Base-by-base conservation (phyloP, 495 filamentous ascomycete genomes). In the Penicillium crystallinum region DNA sequence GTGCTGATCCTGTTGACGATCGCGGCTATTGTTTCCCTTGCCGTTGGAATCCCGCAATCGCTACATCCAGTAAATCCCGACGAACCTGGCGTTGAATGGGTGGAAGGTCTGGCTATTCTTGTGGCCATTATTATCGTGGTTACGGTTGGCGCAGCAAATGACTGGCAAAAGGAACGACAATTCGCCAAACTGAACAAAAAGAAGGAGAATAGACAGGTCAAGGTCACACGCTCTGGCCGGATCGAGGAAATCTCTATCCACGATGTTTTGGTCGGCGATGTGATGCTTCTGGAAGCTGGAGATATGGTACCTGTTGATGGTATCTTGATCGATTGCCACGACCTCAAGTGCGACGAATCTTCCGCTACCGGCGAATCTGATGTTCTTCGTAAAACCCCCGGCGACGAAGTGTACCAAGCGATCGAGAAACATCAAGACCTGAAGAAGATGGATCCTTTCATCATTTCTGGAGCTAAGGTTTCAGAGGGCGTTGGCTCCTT, bases 391-490 rank as follows among this genome's bases (percentile, higher is more conserved):
- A 95, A 95, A 64, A 74, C 75, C 23, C 58, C 81, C 1, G 87
- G 77, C 9, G 84, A 92, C 22, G 90, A 93, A 11, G 92, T 95
- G 17, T 95, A 80, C 55, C 74, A 75, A 31, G 87, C 88, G 4
- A 90, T 97, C 50, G 83, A 93, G 59, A 78, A 86, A 36, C 77
- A 86, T 42, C 84, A 90, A 46, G 79, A 76, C 49, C 67, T 89
- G n/a, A 79, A 79, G 57, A 96, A 96, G 65, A 74, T 93, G 69
- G 92, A 97, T 56, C 91, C 91, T 1, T 96, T 97, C 65, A 95
- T 97, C 55, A 79, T 96, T 34, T 97, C 92, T 12, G 92, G 92
- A 36, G 83, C 86, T 8, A 93, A 93, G 64, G 89, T 97, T 30
- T 89, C 91, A 46, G 92, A 97, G 70, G 92, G 92, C 23, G 81